Evolutionary conservation across 2,329 filamentous ascomycete genomes (phyloP), one percentile per base, ranked within the genome.

Genomic region (Elsinoe fawcettii): DNA sequence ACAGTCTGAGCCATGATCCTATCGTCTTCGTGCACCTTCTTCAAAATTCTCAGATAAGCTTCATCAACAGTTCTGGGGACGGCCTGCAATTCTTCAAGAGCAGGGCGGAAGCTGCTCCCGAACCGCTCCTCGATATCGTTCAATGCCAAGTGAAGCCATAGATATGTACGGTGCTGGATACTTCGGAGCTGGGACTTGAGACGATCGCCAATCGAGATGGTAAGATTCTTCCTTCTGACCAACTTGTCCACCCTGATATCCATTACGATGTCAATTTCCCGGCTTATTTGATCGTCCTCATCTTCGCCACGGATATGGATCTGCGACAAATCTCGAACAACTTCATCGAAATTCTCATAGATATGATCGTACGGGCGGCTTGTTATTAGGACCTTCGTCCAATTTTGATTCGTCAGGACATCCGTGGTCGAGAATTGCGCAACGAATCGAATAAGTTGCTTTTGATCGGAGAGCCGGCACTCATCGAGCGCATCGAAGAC

Each of bases 341-440:
- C 3, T 3, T 12, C 8, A n/a, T 37, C 18, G 22, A 60, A 60
- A 16, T n/a, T 22, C n/a, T 43, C 23, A 51, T 58, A 20, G 27
- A 62, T 60, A 14, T 55, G 25, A n/a, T 27, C 11, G 32, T 61
- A 62, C n/a, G 59, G 59, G 14, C 60, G 57, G 36, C 59, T 58
- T 5, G 60, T 63, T 25, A 32, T 65, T 56, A 3, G 65, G 46
- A 54, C 66, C 12, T 32, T 62, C 30, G 30, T 32, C 30, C 30
- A 32, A 12, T 32, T 32, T 12, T 32, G 30, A 6, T 6, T 12
- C 5, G 30, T 5, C n/a, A n/a, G n/a, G n/a, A n/a, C n/a, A n/a
- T n/a, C n/a, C n/a, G n/a, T n/a, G 12, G 5, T 32, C 6, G 27
- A 20, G 46, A 55, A 56, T 47, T 4, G 63, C 54, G 1, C 39